Base-by-base conservation (phyloP, 2,329 filamentous ascomycete genomes). In the Alternaria dauci region DNA sequence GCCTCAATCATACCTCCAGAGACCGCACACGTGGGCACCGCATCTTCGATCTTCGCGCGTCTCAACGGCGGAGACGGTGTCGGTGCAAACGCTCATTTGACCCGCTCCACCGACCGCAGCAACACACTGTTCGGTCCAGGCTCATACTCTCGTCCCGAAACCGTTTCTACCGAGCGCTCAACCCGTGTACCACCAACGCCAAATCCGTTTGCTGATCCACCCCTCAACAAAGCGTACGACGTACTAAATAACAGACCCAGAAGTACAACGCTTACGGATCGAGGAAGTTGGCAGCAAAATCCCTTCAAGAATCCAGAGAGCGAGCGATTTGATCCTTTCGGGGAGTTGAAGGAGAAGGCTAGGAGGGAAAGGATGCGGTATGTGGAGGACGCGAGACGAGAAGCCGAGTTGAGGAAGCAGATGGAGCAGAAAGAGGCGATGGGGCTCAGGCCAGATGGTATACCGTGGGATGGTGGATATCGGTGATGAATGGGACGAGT, bases 271-370 rank as follows among this genome's bases (percentile, higher is more conserved):
- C 59, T 78, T 3, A 78, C 76, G 0, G 74, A 78, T 55, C 68
- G 74, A 0, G 75, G 73, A 1, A 72, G 68, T 23, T 78, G 76
- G 76, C 52, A 71, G 14, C 59, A 71, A 57, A 78, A 78, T 44
- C 76, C 76, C 1, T 78, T 78, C 65, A 69, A 69, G 18, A 66
- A 78, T 42, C 76, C 76, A 1, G 67, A 67, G 12, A 75, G 71
- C 38, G 72, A 78, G 23, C 69, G 76, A 1, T 78, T 78, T 34
- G 76, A 78, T 66, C 76, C 76, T 0, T 78, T 78, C 64, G 76
- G 76, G 9, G 74, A 77, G 59, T 46, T 78, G 53, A 70, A 76
- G 39, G 72, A 71, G 28, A 75, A 73, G 54, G 76, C 76, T 8
- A 58, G 73, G 2, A 41, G 53, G 32, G 74, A 77, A 62, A 52